These are phyloP conservation scores for Talaromyces wortmannii DNA, from an alignment of 495 filamentous ascomycete genomes.

Conservation along the genomic window DNA sequence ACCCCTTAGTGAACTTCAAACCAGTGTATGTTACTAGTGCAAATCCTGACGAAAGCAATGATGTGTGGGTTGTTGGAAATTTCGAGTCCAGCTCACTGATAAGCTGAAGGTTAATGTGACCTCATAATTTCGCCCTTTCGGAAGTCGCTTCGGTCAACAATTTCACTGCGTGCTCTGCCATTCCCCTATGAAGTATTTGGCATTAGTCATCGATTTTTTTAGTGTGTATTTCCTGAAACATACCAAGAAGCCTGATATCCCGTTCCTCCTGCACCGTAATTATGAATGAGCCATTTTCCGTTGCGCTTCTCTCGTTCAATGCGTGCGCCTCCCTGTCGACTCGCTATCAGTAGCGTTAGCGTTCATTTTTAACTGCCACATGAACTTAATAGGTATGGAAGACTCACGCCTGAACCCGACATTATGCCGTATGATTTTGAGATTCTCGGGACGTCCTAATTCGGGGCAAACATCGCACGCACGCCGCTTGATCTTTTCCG, in stretches of 20 bases:
- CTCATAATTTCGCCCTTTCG: neutral
- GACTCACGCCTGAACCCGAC: neutral
- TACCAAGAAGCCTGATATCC: neutral
- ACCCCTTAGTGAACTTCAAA: too few relatives aligned
- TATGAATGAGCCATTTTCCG: neutral
- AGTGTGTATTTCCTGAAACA: neutral
- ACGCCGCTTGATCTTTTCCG: neutral
- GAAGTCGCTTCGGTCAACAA: neutral
- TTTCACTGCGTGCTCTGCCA: neutral
- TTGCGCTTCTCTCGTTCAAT: neutral
- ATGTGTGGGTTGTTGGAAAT: too few relatives aligned
- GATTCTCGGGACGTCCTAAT: neutral
- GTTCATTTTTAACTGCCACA: too few relatives aligned
- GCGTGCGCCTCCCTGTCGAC: neutral
- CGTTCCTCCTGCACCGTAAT: neutral
- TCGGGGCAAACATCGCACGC: neutral
- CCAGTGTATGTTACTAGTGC: too few relatives aligned
- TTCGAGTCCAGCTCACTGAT: too few relatives aligned
- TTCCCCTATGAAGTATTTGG: neutral
- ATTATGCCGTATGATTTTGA: neutral
- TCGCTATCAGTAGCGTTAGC: neutral
- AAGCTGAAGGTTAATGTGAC: neutral
- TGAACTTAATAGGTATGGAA: neutral
- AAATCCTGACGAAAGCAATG: too few relatives aligned
- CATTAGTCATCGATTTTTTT: neutral